Conservation (phyloP, 2,329 filamentous ascomycete genomes). For the Ophiosphaerella korrae region DNA sequence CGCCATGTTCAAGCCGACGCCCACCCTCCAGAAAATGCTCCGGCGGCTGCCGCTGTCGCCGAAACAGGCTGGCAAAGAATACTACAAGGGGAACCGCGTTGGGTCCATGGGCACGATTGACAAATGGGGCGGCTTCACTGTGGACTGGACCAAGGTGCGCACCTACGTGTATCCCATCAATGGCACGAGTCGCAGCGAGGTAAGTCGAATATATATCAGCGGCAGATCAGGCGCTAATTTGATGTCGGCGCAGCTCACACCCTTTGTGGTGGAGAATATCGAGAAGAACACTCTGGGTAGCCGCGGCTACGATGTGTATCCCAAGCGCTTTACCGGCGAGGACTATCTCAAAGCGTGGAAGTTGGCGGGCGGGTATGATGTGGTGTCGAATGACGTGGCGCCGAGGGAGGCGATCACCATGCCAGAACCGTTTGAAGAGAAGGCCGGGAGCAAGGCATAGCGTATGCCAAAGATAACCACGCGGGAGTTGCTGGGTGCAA, state of each 20-base stretch:
- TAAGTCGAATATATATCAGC: conserved; percentile 4
- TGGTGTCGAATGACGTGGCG: conserved; percentile 15
- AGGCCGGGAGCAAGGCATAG: conserved; percentile 16
- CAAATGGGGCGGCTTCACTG: conserved; percentile 79
- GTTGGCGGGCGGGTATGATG: conserved; percentile 34
- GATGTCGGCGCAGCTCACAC: conserved; percentile 66
- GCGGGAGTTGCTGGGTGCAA: background rate
- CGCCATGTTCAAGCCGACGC: conserved; percentile 69
- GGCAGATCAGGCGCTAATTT: too few relatives aligned
- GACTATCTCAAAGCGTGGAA: conserved; percentile 45
- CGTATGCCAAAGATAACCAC: background rate
- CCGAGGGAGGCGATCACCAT: conserved; percentile 17
- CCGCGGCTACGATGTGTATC: conserved; percentile 22
- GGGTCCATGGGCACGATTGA: conserved; percentile 87
- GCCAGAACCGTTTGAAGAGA: conserved; percentile 35
- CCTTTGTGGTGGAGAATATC: conserved; percentile 72
- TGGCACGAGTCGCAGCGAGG: conserved; percentile 58
- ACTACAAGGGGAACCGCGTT: conserved; percentile 94
- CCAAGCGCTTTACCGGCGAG: conserved; percentile 36
- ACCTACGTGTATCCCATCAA: conserved; percentile 82
- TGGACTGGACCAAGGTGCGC: conserved; percentile 87
- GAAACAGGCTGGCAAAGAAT: conserved; percentile 90
- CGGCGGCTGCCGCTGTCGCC: conserved; percentile 83
- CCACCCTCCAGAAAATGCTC: conserved; percentile 69
- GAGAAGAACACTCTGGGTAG: conserved; percentile 38